Evolutionary conservation across 2,329 filamentous ascomycete genomes (phyloP), one percentile per base, ranked within the genome.

Genomic region (Berkeleyomyces basicola): DNA sequence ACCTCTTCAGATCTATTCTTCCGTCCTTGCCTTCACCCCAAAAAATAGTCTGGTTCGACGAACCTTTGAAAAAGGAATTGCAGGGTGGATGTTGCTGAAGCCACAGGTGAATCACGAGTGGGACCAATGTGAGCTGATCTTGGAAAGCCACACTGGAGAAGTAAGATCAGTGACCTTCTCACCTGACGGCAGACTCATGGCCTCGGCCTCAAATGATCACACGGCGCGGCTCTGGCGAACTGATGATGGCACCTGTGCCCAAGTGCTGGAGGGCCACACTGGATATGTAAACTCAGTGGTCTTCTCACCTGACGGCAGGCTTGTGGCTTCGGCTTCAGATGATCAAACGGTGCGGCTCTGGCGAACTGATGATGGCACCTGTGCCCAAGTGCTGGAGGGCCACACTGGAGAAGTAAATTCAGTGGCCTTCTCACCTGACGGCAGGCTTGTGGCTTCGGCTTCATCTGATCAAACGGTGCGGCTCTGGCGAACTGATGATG

Each of bases 141-240:
- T 53, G n/a, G 49, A 53, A 6, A 23, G 23, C 23, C 47, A 51
- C 23, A 51, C 40, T 44, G 36, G 59, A 46, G 44, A 44, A 9
- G 57, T 65, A 40, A 36, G 1, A 0, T 65, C 63, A 14, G 63
- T 65, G 6, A 61, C 47, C 14, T 65, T 65, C 53, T 60, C 61
- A 14, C n/a, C 46, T 7, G 61, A 65, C 37, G 44, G 43, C 7
- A 47, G n/a, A 36, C 39, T 31, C 23, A 23, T 65, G 5, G 53
- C 53, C 39, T 63, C 57, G n/a, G 61, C 36, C 55, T 63, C 61
- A 5, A 5, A 11, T 62, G 58, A 55, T 36, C 23, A 10, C 6
- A 31, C 49, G n/a, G 49, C 36, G 67, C 33, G 43, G 68, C 55
- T 40, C 40, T 58, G 36, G 55, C 16, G 14, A 31, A 31, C 23